Evolutionary conservation across 208 protist genomes (phyloP).

Genomic region (Zelonia costaricensis): DNA sequence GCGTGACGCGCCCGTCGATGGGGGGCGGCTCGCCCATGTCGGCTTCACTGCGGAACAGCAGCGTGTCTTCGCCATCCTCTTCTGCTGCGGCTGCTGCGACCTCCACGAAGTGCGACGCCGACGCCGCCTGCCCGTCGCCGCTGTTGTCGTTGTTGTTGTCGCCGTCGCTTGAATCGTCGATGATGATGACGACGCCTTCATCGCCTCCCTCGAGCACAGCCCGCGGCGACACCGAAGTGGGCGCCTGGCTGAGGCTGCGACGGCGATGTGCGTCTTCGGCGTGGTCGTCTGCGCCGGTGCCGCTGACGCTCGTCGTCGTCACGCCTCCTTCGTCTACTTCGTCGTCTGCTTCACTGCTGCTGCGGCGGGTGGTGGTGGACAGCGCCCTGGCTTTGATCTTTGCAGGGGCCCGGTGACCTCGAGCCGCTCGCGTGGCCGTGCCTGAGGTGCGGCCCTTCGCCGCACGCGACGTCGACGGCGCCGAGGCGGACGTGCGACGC

Average conservation of each 20-base stretch:
- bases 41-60: constrained; percentile 2
- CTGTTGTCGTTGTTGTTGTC: background rate
- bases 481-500: no score
- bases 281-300: background rate
- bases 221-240: background rate
- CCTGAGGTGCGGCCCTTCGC: background rate
- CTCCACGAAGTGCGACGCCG: background rate
- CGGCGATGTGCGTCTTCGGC: background rate
- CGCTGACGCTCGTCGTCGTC: background rate
- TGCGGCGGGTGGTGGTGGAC: background rate
- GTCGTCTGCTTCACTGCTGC: background rate
- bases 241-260: no score
- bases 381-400: no score
- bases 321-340: background rate
- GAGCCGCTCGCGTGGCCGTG: no score
- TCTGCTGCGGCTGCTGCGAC: background rate
- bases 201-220: background rate
- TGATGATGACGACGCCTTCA: background rate
- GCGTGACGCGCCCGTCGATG: no score
- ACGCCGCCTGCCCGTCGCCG: no score
- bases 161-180: no score
- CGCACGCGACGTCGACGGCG: background rate
- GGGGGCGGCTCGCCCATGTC: background rate
- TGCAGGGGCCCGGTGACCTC: no score
- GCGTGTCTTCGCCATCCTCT: background rate